Conservation (phyloP, 805 yeast genomes). For the Phaffomyces opuntiae region DNA sequence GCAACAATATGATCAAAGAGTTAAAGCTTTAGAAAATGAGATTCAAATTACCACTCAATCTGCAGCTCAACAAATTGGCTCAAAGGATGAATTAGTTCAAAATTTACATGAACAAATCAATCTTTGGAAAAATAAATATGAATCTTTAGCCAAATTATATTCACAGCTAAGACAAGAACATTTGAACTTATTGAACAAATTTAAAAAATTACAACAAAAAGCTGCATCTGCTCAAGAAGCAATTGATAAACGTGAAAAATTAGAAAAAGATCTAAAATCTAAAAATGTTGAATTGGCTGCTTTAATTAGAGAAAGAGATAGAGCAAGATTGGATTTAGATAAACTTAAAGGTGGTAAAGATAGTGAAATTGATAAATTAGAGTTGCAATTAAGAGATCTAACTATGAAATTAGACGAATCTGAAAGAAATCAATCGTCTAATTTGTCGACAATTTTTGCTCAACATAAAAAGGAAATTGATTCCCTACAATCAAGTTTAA, state of each 20-base stretch:
- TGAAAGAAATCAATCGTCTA: conserved; percentile 58
- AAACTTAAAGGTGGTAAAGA: conserved; percentile 57
- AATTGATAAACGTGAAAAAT: conserved; percentile 69
- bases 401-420: conserved; percentile 50
- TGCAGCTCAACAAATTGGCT: conserved; percentile 63
- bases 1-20: conserved; percentile 82
- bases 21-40: conserved; percentile 74
- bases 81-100: conserved; percentile 67
- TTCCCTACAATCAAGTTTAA: conserved; percentile 34
- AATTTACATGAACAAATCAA: conserved; percentile 66
- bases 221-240: conserved; percentile 90
- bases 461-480: conserved; percentile 61
- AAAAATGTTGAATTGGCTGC: conserved; percentile 87
- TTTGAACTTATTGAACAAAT: conserved; percentile 65
- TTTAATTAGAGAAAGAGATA: conserved; percentile 80
- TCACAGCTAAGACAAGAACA: conserved; percentile 92
- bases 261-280: conserved; percentile 77
- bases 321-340: conserved; percentile 79
- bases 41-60: conserved; percentile 51
- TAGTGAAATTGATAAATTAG: conserved; percentile 57
- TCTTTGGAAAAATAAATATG: conserved; percentile 82
- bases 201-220: conserved; percentile 76
- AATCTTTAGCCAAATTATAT: conserved; percentile 80
- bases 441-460: conserved; percentile 49
- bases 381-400: conserved; percentile 55